These are phyloP conservation scores for Melastoma candidum DNA, from an alignment of 441 rosid genomes.

Conservation along the genomic window DNA sequence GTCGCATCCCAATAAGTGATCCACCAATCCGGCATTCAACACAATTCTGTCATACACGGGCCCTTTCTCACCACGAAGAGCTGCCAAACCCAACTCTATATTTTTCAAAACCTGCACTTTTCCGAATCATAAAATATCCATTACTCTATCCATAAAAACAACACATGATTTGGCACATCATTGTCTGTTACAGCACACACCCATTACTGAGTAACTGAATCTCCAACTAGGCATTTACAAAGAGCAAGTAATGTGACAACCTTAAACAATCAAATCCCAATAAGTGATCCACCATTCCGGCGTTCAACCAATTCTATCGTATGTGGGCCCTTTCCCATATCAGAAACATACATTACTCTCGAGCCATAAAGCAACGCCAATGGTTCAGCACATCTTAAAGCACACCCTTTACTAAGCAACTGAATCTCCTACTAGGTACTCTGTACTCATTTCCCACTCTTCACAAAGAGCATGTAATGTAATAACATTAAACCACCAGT, in stretches of 20 bases:
- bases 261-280: constrained; percentile 55
- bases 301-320: constrained; percentile 80
- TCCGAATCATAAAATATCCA: not conserved
- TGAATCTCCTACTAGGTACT: too few relatives aligned
- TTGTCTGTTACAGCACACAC: too few relatives aligned
- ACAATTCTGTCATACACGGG: constrained; percentile 83
- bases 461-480: too few relatives aligned
- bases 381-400: not conserved
- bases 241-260: too few relatives aligned
- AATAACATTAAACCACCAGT: too few relatives aligned
- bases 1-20: constrained; percentile 78
- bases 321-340: constrained; percentile 61
- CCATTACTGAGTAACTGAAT: too few relatives aligned
- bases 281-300: constrained; percentile 86
- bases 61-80: constrained; percentile 70
- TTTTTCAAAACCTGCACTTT: constrained; percentile 56
- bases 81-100: constrained; percentile 79
- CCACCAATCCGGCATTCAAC: constrained; percentile 82
- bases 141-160: too few relatives aligned
- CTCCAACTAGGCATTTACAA: too few relatives aligned
- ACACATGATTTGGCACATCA: not conserved
- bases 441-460: not conserved
- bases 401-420: too few relatives aligned
- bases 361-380: too few relatives aligned
- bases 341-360: not conserved